Conservation (phyloP, 495 filamentous ascomycete species). For the Xylaria longipes region DNA sequence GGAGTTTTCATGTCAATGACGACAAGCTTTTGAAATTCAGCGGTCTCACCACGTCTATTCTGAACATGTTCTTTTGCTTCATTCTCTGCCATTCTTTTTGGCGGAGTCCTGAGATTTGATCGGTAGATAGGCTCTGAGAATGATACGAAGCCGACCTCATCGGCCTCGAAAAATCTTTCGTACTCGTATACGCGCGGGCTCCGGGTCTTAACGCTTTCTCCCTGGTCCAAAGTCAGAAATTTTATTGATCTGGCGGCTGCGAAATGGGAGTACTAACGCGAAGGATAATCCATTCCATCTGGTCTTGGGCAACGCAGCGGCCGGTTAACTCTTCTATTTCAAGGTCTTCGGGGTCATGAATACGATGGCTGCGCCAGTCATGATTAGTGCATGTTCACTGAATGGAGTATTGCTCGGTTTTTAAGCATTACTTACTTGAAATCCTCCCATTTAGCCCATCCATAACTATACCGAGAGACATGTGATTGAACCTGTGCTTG, state of each 20-base stretch:
- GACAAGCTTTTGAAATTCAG: neutral
- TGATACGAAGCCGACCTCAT: conserved; percentile 1
- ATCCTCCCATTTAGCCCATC: conserved; percentile 1
- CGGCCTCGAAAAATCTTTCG: conserved; percentile 4
- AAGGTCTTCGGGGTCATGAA: neutral
- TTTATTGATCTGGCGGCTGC: neutral
- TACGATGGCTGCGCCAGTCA: neutral
- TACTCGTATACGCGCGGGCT: conserved; percentile 3
- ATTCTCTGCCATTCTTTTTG: conserved; percentile 6
- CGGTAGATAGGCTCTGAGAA: conserved; percentile 20
- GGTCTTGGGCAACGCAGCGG: conserved; percentile 4
- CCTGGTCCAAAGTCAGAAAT: neutral
- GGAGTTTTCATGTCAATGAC: conserved; percentile 14
- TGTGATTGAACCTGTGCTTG: conserved; percentile 10
- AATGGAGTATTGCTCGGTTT: neutral
- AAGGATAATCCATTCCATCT: conserved; percentile 14
- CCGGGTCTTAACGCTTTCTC: conserved; percentile 9
- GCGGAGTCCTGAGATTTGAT: neutral
- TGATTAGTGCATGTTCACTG: neutral
- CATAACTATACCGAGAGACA: conserved; percentile 19
- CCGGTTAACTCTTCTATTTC: neutral
- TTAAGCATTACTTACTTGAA: neutral
- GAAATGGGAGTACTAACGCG: neutral
- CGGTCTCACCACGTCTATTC: neutral
- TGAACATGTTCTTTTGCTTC: neutral